phyloP scores from a whole-genome alignment of 1,284 basidiomycete species.

The Taiwanofungus camphoratus region DNA sequence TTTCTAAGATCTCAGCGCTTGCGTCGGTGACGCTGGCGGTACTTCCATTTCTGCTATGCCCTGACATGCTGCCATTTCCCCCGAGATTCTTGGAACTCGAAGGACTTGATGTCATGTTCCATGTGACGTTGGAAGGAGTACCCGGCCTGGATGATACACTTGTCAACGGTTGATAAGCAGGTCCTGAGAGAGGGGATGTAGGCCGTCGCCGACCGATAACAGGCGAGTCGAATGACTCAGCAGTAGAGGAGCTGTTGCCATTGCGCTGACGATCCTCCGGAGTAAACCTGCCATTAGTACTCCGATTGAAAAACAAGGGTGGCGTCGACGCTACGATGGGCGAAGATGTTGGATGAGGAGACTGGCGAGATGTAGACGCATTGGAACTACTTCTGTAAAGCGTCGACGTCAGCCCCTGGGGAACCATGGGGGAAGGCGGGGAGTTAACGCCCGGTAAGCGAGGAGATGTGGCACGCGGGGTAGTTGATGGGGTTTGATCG shows the following conservation, averaged over 20 bases:
- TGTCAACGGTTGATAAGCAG: constrained; percentile 53
- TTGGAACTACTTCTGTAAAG: constrained; percentile 47
- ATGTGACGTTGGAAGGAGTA: constrained; percentile 71
- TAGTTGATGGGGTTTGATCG: constrained; percentile 66
- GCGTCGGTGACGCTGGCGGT: constrained; percentile 26
- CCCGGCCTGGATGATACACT: constrained; percentile 48
- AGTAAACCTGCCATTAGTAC: constrained; percentile 55
- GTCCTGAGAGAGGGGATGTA: constrained; percentile 57
- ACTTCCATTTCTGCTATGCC: constrained; percentile 57
- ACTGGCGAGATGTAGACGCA: constrained; percentile 36
- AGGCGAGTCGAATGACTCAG: constrained; percentile 41
- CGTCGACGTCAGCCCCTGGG: constrained; percentile 31
- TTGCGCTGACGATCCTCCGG: constrained; percentile 40
- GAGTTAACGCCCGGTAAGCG: constrained; percentile 29
- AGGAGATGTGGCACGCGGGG: constrained; percentile 71
- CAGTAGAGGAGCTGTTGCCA: constrained; percentile 20
- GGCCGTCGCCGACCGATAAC: constrained; percentile 52
- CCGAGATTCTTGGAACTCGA: constrained; percentile 19
- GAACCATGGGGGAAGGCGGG: constrained; percentile 26
- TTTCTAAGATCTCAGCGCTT: constrained; percentile 25
- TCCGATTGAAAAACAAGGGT: constrained; percentile 51
- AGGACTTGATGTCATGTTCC: constrained; percentile 29
- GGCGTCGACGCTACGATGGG: constrained; percentile 35
- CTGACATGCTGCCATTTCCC: constrained; percentile 29
- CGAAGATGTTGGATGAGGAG: constrained; percentile 42